Percentiles rank a stretch among this genome's conserved stretches.
phyloP scores from a whole-genome alignment of 2,329 filamentous ascomycete genomes.

The Dothiorella sarmentorum region DNA sequence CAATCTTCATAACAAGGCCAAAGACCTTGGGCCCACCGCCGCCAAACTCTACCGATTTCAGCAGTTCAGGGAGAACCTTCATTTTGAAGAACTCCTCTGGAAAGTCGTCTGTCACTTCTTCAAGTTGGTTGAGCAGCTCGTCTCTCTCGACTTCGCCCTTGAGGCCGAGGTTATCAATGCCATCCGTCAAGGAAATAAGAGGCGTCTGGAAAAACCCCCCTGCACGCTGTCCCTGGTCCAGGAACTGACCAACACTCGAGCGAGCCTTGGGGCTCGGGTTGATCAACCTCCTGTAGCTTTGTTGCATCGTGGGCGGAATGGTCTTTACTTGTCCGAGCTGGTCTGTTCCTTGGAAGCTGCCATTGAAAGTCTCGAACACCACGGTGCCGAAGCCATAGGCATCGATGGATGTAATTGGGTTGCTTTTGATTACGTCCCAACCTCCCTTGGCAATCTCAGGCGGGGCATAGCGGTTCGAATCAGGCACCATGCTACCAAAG shows the following conservation, averaged over 20 bases:
- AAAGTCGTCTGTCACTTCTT: constrained; percentile 85
- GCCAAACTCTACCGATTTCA: constrained; percentile 99
- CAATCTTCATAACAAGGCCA: constrained; percentile 83
- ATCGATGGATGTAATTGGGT: constrained; percentile 77
- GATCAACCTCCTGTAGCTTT: constrained; percentile 83
- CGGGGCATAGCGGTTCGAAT: constrained; percentile 77
- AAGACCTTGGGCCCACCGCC: constrained; percentile 93
- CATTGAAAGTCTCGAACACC: constrained; percentile 90
- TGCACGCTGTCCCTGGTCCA: constrained; percentile 79
- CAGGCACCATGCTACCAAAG: constrained; percentile 82
- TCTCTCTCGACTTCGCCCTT: constrained; percentile 83
- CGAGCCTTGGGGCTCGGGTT: constrained; percentile 87
- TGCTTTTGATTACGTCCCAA: constrained; percentile 88
- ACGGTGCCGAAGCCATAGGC: constrained; percentile 82
- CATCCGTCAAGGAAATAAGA: constrained; percentile 86
- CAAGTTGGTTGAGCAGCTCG: constrained; percentile 62
- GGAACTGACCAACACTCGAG: constrained; percentile 76
- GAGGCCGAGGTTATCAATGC: constrained; percentile 86
- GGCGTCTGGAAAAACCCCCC: constrained; percentile 92
- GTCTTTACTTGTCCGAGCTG: constrained; percentile 82
- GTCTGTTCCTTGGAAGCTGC: constrained; percentile 70
- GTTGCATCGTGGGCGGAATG: constrained; percentile 83
- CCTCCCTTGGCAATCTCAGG: constrained; percentile 82
- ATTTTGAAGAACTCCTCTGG: constrained; percentile 98
- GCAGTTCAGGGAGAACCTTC: constrained; percentile 88